Base-by-base conservation (phyloP, 495 filamentous ascomycete species). In the Trichocladium antarcticum region DNA sequence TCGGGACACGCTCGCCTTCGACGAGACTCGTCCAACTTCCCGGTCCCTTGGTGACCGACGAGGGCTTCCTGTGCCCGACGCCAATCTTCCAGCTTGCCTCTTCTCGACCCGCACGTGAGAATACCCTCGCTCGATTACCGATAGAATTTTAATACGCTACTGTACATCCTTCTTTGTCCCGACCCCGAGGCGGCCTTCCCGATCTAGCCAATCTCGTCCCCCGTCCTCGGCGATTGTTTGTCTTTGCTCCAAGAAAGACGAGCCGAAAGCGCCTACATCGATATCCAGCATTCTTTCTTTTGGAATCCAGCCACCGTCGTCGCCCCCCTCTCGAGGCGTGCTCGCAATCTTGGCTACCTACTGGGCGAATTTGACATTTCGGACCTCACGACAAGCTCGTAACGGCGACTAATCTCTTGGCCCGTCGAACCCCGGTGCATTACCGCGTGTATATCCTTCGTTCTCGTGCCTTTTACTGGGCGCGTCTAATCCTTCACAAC, bases 401-500 rank as follows among this genome's bases (percentile, higher is more conserved):
- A 29, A 29, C 5, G 27, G 5, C 27, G 27, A 29, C 27, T 5
- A 29, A n/a, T n/a, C n/a, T n/a, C n/a, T n/a, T n/a, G n/a, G n/a
- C n/a, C n/a, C 24, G 24, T 27, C 4, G 10, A 22, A 19, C 42
- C 3, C 6, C 40, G 28, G 40, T 47, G 44, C 56, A 59, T 63
- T 60, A 50, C 55, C 57, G 46, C 57, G 43, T 47, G 55, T 47
- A 17, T 55, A 53, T 51, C 49, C 14, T 55, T 48, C 48, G 28
- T 45, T 47, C 47, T 60, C 61, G 74, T 76, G 73, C 74, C 74
- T 74, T 45, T 60, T 35, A 53, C 56, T 20, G 58, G 75, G 74
- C 74, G 74, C 73, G 59, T 63, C 42, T 69, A 74, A 77, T 74
- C 65, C 67, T 68, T 75, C 78, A 83, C 73, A 71, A 83, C 81